Evolutionary conservation across 257 asterid genomes (phyloP), one percentile per base, ranked within the genome.

Genomic region (Buddleja alternifolia): DNA sequence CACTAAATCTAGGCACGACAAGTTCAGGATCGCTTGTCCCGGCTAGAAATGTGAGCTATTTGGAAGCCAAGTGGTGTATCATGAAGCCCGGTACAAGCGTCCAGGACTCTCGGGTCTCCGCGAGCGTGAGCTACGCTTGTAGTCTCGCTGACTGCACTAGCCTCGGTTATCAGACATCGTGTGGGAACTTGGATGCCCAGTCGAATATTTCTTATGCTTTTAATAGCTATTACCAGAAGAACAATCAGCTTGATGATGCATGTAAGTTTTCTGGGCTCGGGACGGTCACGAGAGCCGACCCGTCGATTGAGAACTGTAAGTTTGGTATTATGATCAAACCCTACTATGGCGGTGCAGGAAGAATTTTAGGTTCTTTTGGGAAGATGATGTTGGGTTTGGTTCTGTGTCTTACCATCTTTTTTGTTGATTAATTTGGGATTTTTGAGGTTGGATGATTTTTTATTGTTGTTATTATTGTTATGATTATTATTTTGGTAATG

Each of bases 201-300:
- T 89, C 76, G 32, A 86, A 88, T 59, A 74, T 88, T 45, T 88
- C 97, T 0, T 88, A 73, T 25, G 96, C 97, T 8, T 90, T 84
- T 68, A 90, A 90, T 67, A 90, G 89, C 78, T 90, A 88, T 62
- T 90, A 88, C 72, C 97, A 90, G 85, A 78, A 71, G 72, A 69
- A 76, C 50, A 80, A 90, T 57, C 97, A 90, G 84, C 77, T 32
- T 0, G 89, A 86, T 12, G 84, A 67, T 0, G 96, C 94, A 12
- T 90, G 97, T 63, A 83, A 81, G 71, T 90, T 90, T 70, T 39
- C 67, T 0, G 94, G 92, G 15, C 85, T 90, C 7, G 94, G 73
- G 8, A 85, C 92, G 5, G 60, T 86, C 14, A 88, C 96, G 3
- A 75, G 85, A 55, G 86, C 89, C 4, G 88, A 90, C 78, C 97